phyloP scores from a whole-genome alignment of 108 stramenopile genomes.

The Fistulifera pelliculosa region DNA sequence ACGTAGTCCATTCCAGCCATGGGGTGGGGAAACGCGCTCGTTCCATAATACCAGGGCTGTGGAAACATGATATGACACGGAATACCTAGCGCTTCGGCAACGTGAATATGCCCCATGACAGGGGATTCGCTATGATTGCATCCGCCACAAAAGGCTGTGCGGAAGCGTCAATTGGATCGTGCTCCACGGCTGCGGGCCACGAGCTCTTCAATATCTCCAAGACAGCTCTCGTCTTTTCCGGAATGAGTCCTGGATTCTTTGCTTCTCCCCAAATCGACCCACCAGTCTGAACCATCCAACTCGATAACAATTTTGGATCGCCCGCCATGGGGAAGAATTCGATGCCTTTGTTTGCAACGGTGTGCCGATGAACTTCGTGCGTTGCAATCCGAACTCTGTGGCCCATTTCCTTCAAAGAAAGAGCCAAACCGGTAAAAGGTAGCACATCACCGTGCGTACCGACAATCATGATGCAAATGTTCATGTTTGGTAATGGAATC shows the following conservation, averaged over 20 bases:
- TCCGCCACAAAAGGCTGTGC: conserved; percentile 51
- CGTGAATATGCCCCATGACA: conserved; percentile 68
- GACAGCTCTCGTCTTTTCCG: conserved; percentile 54
- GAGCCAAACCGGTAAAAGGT: conserved; percentile 44
- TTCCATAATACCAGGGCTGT: conserved; percentile 78
- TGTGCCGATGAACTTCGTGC: conserved; percentile 45
- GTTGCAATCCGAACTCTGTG: conserved; percentile 62
- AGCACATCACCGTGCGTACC: conserved; percentile 64
- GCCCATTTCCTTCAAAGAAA: conserved; percentile 32
- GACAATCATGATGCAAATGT: conserved; percentile 52
- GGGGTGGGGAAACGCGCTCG: conserved; percentile 72
- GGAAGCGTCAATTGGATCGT: conserved; percentile 44
- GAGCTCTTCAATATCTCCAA: conserved; percentile 41
- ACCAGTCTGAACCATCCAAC: conserved; percentile 68
- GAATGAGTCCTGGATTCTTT: conserved; percentile 23
- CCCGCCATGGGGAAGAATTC: conserved; percentile 82
- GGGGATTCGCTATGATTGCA: conserved; percentile 72
- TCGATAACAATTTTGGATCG: conserved; percentile 51
- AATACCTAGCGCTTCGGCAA: conserved; percentile 71
- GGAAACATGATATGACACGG: conserved; percentile 85
- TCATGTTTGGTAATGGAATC: conserved; percentile 11
- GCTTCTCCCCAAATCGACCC: conserved; percentile 48
- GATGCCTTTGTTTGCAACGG: conserved; percentile 36
- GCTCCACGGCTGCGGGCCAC: conserved; percentile 59
- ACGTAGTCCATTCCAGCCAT: conserved; percentile 44